These are phyloP conservation scores for Colletotrichum lini DNA, from an alignment of 2,329 filamentous ascomycete species.

Conservation along the genomic window DNA sequence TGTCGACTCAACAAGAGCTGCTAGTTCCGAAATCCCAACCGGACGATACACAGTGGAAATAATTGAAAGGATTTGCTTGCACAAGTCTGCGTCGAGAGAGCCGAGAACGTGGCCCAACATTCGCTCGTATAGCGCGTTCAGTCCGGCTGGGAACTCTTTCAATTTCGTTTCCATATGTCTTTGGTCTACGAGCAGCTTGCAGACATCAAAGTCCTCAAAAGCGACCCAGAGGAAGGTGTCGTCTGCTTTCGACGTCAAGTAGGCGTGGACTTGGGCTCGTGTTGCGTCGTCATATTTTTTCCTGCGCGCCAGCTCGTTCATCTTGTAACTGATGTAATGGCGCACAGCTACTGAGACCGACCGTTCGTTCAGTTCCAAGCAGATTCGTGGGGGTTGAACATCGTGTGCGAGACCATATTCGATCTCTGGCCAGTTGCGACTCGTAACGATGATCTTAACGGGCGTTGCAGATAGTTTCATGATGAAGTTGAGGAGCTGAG, in stretches of 20 bases:
- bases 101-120: slow-evolving; percentile 54
- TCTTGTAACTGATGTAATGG: slow-evolving; percentile 52
- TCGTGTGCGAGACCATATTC: slow-evolving; percentile 49
- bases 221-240: slow-evolving; percentile 59
- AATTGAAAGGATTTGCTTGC: slow-evolving; percentile 52
- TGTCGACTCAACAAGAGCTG: slow-evolving; percentile 42
- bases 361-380: slow-evolving; percentile 55
- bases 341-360: slow-evolving; percentile 52
- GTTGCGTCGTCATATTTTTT: slow-evolving; percentile 32
- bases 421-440: slow-evolving; percentile 58
- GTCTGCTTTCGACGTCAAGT: slow-evolving; percentile 51
- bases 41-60: slow-evolving; percentile 53
- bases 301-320: slow-evolving; percentile 45
- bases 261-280: slow-evolving; percentile 18
- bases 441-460: slow-evolving; percentile 61
- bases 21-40: slow-evolving; percentile 51
- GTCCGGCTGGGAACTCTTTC: slow-evolving; percentile 50
- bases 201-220: too few species aligned
- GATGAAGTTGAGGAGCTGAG: slow-evolving; percentile 55
- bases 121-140: slow-evolving; percentile 54
- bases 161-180: slow-evolving; percentile 25
- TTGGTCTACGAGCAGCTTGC: slow-evolving; percentile 37
- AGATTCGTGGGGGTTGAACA: slow-evolving; percentile 46
- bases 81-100: slow-evolving; percentile 49
- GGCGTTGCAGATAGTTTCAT: slow-evolving; percentile 10